These are phyloP conservation scores for Cenchrus americanus DNA, from an alignment of 176 grass and related monocot species.

Conservation along the genomic window DNA sequence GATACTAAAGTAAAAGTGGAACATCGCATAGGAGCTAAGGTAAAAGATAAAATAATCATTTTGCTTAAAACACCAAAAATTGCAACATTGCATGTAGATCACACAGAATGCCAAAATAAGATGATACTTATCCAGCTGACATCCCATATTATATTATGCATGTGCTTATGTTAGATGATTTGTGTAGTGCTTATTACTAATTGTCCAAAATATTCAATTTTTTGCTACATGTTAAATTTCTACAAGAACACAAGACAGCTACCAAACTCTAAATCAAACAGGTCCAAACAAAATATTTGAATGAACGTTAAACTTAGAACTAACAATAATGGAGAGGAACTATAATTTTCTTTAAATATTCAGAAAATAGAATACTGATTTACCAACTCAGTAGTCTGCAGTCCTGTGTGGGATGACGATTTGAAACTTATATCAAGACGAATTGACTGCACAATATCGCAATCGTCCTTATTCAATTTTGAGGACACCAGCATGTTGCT, in stretches of 20 bases:
- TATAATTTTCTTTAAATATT: constrained; percentile 28
- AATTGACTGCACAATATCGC: constrained; percentile 68
- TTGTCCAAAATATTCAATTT: constrained; percentile 21
- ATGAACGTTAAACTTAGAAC: constrained; percentile 12
- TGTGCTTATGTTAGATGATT: constrained; percentile 6
- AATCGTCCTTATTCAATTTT: constrained; percentile 64
- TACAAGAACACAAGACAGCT: constrained; percentile 3
- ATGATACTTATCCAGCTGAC: constrained; percentile 9
- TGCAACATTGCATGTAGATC: constrained; percentile 9
- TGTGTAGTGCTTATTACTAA: constrained; percentile 27
- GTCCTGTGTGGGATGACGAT: constrained; percentile 92
- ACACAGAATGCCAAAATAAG: constrained; percentile 14
- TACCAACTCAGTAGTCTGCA: constrained; percentile 95
- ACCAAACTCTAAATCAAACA: constrained; percentile 31
- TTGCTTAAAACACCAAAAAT: constrained; percentile 7
- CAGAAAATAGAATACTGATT: constrained; percentile 29
- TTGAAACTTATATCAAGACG: constrained; percentile 99
- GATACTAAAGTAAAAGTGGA: constrained; percentile 18
- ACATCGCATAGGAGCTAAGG: not conserved
- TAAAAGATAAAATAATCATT: constrained; percentile 9
- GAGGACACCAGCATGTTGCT: constrained; percentile 52
- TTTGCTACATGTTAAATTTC: constrained; percentile 11
- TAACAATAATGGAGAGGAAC: constrained; percentile 11
- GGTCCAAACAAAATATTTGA: constrained; percentile 29
- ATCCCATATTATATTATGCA: not conserved